These are phyloP conservation scores for Willaertia magna DNA, from an alignment of 208 protist species.

Conservation along the genomic window DNA sequence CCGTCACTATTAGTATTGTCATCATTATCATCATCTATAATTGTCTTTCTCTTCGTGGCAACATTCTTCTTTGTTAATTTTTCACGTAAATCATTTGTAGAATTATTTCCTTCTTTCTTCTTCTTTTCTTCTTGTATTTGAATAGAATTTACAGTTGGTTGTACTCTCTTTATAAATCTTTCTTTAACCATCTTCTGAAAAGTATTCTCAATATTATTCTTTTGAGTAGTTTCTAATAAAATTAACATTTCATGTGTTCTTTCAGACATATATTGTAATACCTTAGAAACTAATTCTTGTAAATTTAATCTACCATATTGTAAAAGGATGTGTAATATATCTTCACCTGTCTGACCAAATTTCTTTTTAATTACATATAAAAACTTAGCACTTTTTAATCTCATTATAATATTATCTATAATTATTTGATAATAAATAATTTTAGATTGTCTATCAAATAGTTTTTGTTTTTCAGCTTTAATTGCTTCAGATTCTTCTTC, in stretches of 20 bases:
- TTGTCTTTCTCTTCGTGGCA: neutral
- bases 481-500: neutral
- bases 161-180: neutral
- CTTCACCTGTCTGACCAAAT: neutral
- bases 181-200: neutral
- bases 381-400: neutral
- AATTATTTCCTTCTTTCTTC: neutral
- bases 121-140: neutral
- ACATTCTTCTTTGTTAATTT: neutral
- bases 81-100: neutral
- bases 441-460: neutral
- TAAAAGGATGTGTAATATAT: neutral
- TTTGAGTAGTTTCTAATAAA: too few species aligned
- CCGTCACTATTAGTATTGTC: neutral
- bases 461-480: neutral
- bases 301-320: neutral
- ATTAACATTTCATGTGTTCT: too few species aligned
- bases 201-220: neutral
- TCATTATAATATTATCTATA: neutral
- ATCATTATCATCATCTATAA: neutral
- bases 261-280: neutral
- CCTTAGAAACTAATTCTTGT: neutral
- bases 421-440: constrained; percentile 1
- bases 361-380: neutral
- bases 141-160: neutral